These are phyloP conservation scores for Russula dissimulans DNA, from an alignment of 768 basidiomycete genomes.

Conservation along the genomic window DNA sequence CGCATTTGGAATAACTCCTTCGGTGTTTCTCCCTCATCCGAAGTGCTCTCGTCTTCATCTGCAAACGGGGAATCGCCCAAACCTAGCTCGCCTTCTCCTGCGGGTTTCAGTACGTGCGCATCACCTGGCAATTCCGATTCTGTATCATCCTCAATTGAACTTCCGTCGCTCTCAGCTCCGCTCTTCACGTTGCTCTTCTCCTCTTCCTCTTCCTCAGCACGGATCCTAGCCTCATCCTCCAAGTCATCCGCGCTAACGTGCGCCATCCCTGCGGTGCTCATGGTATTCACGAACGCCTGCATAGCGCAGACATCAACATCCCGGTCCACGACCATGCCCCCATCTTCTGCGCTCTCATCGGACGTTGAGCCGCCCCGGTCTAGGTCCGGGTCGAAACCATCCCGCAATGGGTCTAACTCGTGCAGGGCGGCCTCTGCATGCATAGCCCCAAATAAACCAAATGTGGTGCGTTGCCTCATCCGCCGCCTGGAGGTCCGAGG, in stretches of 20 bases:
- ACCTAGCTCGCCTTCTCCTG: background rate
- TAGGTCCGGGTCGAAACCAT: constrained; percentile 57
- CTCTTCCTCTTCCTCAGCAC: constrained; percentile 39
- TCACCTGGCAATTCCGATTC: constrained; percentile 18
- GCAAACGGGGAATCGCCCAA: constrained; percentile 4
- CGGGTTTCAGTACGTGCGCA: background rate
- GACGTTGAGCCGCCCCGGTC: constrained; percentile 48
- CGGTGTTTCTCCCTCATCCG: constrained; percentile 32
- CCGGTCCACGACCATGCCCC: constrained; percentile 36
- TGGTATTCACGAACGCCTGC: constrained; percentile 43
- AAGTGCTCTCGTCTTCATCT: constrained; percentile 26
- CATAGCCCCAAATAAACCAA: constrained; percentile 46
- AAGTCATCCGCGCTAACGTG: constrained; percentile 62
- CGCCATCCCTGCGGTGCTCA: constrained; percentile 37
- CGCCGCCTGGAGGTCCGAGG: constrained; percentile 18
- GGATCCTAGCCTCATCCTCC: constrained; percentile 42
- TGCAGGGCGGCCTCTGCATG: constrained; percentile 44
- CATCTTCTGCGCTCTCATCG: constrained; percentile 25
- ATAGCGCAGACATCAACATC: constrained; percentile 46
- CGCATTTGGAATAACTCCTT: constrained; percentile 29
- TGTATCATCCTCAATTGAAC: constrained; percentile 17
- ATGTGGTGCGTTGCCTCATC: constrained; percentile 26
- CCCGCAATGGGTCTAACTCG: constrained; percentile 32
- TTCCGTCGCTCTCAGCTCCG: constrained; percentile 29
- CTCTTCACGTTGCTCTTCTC: constrained; percentile 23